phyloP scores from a whole-genome alignment of 2,329 filamentous ascomycete species.

The Colletotrichum sp. region DNA sequence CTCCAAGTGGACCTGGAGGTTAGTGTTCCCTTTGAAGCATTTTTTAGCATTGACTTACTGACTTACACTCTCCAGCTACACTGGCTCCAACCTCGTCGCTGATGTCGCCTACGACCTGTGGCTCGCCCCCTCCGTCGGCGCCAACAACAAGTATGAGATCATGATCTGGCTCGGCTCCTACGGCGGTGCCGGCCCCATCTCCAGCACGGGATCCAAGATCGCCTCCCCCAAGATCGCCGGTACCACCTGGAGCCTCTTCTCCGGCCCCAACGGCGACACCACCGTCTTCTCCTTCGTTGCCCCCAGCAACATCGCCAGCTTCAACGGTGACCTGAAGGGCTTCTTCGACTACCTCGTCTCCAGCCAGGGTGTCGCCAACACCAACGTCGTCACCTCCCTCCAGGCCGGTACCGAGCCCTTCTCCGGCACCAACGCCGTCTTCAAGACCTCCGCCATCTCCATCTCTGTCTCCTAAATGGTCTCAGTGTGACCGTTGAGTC shows the following conservation, averaged over 20 bases:
- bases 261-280: constrained; percentile 59
- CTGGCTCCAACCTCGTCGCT: constrained; percentile 51
- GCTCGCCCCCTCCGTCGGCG: constrained; percentile 49
- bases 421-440: constrained; percentile 44
- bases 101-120: constrained; percentile 67
- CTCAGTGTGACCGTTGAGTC: neutral
- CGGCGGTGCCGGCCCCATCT: constrained; percentile 32
- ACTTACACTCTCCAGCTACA: constrained; percentile 36
- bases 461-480: neutral
- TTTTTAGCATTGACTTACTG: fast-evolving
- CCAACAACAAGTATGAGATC: constrained; percentile 48
- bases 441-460: constrained; percentile 21
- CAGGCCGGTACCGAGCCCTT: constrained; percentile 64
- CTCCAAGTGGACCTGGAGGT: constrained; percentile 39
- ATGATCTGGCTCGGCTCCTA: constrained; percentile 28
- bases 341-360: constrained; percentile 60
- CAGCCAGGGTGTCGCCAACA: constrained; percentile 49
- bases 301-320: constrained; percentile 46
- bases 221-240: constrained; percentile 59
- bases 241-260: constrained; percentile 58
- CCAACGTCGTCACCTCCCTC: constrained; percentile 58
- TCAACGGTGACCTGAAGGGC: constrained; percentile 57
- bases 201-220: constrained; percentile 53
- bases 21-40: neutral
- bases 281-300: constrained; percentile 61